Evolutionary conservation across 768 basidiomycete species (phyloP).

Genomic region (Tylopilus cervinicoccineus): DNA sequence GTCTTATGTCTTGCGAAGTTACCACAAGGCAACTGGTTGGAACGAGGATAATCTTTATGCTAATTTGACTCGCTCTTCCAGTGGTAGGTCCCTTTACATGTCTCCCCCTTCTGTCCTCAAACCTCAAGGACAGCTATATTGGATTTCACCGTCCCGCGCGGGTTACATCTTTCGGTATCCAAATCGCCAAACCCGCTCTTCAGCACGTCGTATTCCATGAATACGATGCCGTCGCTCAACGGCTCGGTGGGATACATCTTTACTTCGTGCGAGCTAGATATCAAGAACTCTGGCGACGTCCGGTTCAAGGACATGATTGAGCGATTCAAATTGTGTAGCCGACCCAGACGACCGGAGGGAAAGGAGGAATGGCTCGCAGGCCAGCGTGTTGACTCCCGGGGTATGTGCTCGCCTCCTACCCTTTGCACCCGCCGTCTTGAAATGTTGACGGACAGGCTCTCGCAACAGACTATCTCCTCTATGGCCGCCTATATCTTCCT

Average conservation of each 20-base stretch:
- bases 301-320: slow-evolving; percentile 88
- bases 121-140: slow-evolving; percentile 60
- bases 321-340: slow-evolving; percentile 79
- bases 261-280: slow-evolving; percentile 77
- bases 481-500: slow-evolving; percentile 88
- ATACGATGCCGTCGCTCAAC: slow-evolving; percentile 87
- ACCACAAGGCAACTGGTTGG: slow-evolving; percentile 94
- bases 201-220: slow-evolving; percentile 89
- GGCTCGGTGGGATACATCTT: slow-evolving; percentile 94
- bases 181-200: slow-evolving; percentile 89
- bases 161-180: slow-evolving; percentile 74
- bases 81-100: slow-evolving; percentile 48
- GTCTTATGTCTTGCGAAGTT: slow-evolving; percentile 82
- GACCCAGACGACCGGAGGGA: slow-evolving; percentile 73
- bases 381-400: slow-evolving; percentile 68
- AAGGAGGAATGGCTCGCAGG: slow-evolving; percentile 84
- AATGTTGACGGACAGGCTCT: slow-evolving; percentile 19
- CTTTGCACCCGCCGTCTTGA: slow-evolving; percentile 5
- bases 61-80: slow-evolving; percentile 85
- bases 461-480: slow-evolving; percentile 80
- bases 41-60: slow-evolving; percentile 94
- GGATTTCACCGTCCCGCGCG: slow-evolving; percentile 84
- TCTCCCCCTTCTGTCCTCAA: slow-evolving; percentile 5
- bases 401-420: slow-evolving; percentile 39
- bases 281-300: slow-evolving; percentile 65